These are phyloP conservation scores for Mallotus nudiflorus DNA, from an alignment of 345 rosid species.

Conservation along the genomic window DNA sequence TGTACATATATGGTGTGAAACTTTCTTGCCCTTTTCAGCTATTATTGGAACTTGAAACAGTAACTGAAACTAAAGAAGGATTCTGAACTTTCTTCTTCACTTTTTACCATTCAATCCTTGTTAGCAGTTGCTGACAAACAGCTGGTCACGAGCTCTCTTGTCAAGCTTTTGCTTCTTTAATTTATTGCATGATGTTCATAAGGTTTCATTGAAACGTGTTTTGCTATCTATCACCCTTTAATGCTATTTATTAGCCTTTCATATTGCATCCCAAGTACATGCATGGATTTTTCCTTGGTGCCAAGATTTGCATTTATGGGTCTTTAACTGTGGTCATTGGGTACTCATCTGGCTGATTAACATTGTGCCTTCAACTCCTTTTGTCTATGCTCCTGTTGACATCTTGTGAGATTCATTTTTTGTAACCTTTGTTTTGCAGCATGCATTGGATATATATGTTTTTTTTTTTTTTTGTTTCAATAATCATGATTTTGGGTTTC, in stretches of 20 bases:
- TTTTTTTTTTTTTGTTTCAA: neutral
- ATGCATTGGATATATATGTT: neutral
- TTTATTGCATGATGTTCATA: neutral
- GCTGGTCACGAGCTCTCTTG: neutral
- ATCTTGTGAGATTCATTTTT: neutral
- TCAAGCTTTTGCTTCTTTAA: neutral
- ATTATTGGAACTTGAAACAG: constrained; percentile 7
- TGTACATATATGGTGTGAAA: constrained; percentile 6
- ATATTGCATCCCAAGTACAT: neutral
- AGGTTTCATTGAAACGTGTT: neutral
- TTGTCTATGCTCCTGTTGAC: neutral
- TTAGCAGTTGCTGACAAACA: neutral
- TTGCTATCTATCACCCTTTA: neutral
- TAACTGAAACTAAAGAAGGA: neutral
- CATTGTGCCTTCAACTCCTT: neutral
- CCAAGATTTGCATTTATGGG: neutral
- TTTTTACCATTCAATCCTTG: neutral
- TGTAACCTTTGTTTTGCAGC: neutral
- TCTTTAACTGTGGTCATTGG: neutral
- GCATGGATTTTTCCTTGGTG: neutral
- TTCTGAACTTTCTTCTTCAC: neutral
- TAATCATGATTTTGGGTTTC: neutral
- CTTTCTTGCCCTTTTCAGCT: neutral
- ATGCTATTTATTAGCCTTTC: neutral
- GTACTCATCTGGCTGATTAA: neutral